These are phyloP conservation scores for Flueggea neowawraea DNA, from an alignment of 441 rosid genomes.

Conservation along the genomic window DNA sequence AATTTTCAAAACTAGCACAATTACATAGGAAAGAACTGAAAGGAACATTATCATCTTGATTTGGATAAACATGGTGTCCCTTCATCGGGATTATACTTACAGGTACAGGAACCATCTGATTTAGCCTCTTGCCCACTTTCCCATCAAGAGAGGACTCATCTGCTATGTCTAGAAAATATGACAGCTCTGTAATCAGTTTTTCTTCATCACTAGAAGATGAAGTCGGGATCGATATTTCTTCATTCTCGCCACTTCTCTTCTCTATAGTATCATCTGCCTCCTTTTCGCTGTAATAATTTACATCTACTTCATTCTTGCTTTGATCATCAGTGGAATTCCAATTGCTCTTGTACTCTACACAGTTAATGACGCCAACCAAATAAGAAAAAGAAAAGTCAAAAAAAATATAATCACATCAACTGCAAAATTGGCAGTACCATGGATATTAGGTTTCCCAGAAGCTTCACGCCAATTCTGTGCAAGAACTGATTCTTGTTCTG, in stretches of 20 bases:
- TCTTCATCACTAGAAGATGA: constrained; percentile 14
- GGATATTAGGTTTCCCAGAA: constrained; percentile 12
- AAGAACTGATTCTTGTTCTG: constrained; percentile 46
- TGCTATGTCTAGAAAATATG: constrained; percentile 35
- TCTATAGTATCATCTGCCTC: constrained; percentile 22
- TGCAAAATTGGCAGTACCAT: constrained; percentile 26
- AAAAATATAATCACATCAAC: constrained; percentile 10
- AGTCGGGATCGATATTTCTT: constrained; percentile 15
- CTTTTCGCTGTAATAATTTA: constrained; percentile 14
- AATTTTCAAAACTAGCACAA: neutral
- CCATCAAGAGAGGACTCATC: constrained; percentile 70
- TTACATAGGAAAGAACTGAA: neutral
- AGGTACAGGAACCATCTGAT: constrained; percentile 83
- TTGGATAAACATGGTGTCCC: neutral
- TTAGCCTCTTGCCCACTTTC: constrained; percentile 79
- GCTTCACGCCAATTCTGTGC: constrained; percentile 60
- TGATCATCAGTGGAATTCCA: constrained; percentile 15
- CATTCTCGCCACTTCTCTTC: constrained; percentile 21
- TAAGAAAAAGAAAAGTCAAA: constrained; percentile 11
- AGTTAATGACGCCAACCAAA: constrained; percentile 7
- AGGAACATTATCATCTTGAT: neutral
- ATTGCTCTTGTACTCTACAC: constrained; percentile 31
- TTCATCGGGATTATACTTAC: constrained; percentile 43
- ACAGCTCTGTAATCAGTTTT: constrained; percentile 22
- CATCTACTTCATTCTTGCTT: constrained; percentile 11